phyloP scores from a whole-genome alignment of 1,284 basidiomycete genomes.

The Leccinum glutinopallens region DNA sequence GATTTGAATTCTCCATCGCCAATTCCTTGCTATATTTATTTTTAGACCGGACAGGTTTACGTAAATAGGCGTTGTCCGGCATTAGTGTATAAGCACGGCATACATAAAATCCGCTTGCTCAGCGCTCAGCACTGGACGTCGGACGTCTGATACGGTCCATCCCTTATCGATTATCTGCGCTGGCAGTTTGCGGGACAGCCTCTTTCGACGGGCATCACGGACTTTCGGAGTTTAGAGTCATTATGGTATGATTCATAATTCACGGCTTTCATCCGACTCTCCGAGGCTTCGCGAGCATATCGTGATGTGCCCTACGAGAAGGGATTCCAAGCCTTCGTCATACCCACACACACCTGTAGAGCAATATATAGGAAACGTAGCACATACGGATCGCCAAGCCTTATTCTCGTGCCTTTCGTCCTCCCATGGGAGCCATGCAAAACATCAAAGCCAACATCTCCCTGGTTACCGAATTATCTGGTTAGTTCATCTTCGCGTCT shows the following conservation, averaged over 20 bases:
- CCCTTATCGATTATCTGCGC: no score
- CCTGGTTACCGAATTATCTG: slow-evolving; percentile 8
- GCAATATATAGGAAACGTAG: background rate
- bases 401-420: background rate
- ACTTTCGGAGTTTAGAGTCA: background rate
- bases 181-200: background rate
- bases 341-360: background rate
- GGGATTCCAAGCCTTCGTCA: background rate
- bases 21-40: no score
- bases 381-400: background rate
- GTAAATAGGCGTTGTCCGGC: background rate
- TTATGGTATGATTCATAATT: background rate
- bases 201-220: background rate
- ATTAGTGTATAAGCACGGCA: background rate
- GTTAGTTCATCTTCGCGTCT: background rate
- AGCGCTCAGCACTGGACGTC: no score
- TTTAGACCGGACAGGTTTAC: no score
- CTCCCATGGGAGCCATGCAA: slow-evolving; percentile 3
- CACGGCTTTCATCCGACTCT: background rate
- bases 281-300: background rate
- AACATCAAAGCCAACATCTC: slow-evolving; percentile 5
- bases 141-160: no score
- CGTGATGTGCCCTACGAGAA: background rate
- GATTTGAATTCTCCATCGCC: no score
- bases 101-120: no score